Evolutionary conservation across 208 protist genomes (phyloP).

Genomic region (Crithidia sp.): DNA sequence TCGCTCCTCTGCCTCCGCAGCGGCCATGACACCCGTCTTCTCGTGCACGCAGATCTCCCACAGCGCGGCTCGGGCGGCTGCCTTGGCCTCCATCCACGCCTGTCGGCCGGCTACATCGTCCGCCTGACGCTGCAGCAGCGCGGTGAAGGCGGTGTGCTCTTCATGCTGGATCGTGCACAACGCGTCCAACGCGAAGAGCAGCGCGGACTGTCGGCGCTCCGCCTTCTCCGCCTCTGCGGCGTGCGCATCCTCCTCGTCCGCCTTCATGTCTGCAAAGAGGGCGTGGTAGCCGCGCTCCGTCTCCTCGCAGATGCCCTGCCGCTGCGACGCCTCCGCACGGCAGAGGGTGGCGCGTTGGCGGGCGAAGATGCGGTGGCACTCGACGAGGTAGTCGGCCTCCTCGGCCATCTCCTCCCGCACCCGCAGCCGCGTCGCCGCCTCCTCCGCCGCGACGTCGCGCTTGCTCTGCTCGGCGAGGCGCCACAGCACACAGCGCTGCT

Average conservation of each 20-base stretch:
- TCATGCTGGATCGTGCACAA: constrained; percentile 45
- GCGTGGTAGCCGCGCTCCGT: constrained; percentile 38
- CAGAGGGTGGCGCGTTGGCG: constrained; percentile 17
- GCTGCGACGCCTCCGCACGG: constrained; percentile 11
- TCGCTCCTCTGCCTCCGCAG: constrained; percentile 45
- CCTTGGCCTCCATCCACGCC: constrained; percentile 50
- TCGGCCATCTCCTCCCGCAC: constrained; percentile 30
- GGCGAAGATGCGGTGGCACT: constrained; percentile 28
- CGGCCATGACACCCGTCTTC: neutral
- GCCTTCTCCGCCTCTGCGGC: constrained; percentile 7
- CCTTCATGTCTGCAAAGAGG: constrained; percentile 43
- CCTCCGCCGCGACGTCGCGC: constrained; percentile 39
- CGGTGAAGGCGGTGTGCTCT: constrained; percentile 37
- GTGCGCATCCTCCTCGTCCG: constrained; percentile 19
- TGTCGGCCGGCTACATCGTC: constrained; percentile 39
- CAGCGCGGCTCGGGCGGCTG: constrained; percentile 18
- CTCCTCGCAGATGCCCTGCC: constrained; percentile 25
- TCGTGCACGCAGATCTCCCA: constrained; percentile 24
- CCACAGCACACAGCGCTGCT: constrained; percentile 21
- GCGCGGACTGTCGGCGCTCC: constrained; percentile 12
- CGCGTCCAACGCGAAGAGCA: constrained; percentile 36
- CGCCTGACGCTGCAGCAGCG: constrained; percentile 30
- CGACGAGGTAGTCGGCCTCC: constrained; percentile 30
- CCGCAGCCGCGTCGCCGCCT: constrained; percentile 31
- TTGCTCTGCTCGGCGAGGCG: constrained; percentile 38